These are phyloP conservation scores for Alnus rubra DNA, from an alignment of 306 rosid species.

Conservation along the genomic window DNA sequence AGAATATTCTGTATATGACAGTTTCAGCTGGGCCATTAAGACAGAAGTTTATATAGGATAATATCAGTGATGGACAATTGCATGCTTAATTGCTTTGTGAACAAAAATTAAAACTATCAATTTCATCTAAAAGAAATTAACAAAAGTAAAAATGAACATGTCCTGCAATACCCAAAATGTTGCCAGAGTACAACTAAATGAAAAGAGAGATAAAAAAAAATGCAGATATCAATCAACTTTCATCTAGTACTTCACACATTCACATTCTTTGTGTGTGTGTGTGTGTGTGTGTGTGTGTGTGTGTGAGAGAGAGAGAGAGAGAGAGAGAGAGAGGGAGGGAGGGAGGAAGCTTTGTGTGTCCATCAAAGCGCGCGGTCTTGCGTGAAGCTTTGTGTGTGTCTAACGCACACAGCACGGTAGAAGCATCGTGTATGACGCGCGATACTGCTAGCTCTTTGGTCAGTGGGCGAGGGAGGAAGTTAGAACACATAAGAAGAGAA, in stretches of 20 bases:
- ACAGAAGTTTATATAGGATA: constrained; percentile 21
- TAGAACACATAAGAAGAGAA: too few relatives aligned
- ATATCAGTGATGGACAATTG: constrained; percentile 32
- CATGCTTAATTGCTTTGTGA: neutral
- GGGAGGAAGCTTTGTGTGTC: too few relatives aligned
- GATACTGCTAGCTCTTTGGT: too few relatives aligned
- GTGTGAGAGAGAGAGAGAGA: neutral
- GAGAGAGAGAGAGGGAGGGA: neutral
- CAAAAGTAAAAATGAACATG: neutral
- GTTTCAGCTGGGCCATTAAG: constrained; percentile 60
- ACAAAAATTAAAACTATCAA: constrained; percentile 8
- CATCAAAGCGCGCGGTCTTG: too few relatives aligned
- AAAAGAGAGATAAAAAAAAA: neutral
- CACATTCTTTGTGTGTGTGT: neutral
- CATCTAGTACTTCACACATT: neutral
- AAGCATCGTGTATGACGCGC: too few relatives aligned
- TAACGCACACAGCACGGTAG: too few relatives aligned
- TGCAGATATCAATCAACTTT: neutral
- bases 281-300: too few relatives aligned
- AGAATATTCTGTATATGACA: constrained; percentile 62
- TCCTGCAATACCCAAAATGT: neutral
- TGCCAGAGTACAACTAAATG: neutral
- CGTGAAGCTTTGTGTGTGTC: too few relatives aligned
- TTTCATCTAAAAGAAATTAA: neutral
- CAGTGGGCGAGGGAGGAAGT: too few relatives aligned